Percentiles rank a stretch among this genome's conserved stretches.
phyloP scores from a whole-genome alignment of 2,329 filamentous ascomycete genomes.

The Phialemonium atrogriseum region DNA sequence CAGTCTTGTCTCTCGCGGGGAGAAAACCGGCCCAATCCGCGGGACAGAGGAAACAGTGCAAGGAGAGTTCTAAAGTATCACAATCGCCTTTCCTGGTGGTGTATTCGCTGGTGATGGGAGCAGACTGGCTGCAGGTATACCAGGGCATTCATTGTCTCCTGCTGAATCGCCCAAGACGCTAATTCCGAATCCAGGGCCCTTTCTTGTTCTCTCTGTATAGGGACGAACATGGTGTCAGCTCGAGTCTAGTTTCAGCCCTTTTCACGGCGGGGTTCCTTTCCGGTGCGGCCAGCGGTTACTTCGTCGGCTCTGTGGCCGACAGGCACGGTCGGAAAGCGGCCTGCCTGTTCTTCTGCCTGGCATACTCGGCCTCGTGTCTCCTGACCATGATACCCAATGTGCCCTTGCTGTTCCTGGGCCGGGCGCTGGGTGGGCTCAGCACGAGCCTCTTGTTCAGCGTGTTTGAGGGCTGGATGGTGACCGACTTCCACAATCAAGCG shows the following conservation, averaged over 20 bases:
- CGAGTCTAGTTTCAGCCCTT: constrained; percentile 25
- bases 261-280: constrained; percentile 37
- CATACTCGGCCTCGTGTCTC: constrained; percentile 44
- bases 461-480: constrained; percentile 55
- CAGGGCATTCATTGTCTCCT: too few species aligned
- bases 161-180: too few species aligned
- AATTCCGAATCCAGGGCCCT: too few species aligned
- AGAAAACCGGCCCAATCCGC: constrained; percentile 6
- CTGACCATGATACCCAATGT: constrained; percentile 21
- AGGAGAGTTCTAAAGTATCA: too few species aligned
- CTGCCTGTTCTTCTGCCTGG: constrained; percentile 45
- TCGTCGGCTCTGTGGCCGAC: constrained; percentile 40
- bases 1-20: constrained; percentile 16
- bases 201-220: constrained; percentile 27
- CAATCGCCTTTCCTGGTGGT: constrained; percentile 29
- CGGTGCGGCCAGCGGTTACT: constrained; percentile 32
- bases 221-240: constrained; percentile 20
- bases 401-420: constrained; percentile 39
- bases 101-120: constrained; percentile 39
- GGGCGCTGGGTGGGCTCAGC: constrained; percentile 44
- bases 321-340: constrained; percentile 40
- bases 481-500: constrained; percentile 38
- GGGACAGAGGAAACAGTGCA: neutral
- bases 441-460: constrained; percentile 50
- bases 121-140: constrained; percentile 46